phyloP scores from a whole-genome alignment of 1,139 yeast genomes.

The Suhomyces wounanorum region DNA sequence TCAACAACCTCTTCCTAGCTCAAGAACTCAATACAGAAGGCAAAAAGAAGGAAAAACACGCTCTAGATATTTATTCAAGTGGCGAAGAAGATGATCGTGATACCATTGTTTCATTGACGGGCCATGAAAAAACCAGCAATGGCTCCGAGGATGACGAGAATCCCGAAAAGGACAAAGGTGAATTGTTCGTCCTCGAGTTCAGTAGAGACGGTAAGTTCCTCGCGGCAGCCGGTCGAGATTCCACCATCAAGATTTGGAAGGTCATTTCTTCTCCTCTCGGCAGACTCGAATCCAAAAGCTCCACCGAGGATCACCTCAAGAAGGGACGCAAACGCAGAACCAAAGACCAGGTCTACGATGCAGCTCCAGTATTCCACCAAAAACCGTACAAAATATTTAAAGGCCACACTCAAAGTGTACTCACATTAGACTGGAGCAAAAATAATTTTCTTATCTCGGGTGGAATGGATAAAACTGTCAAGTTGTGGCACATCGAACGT shows the following conservation, averaged over 20 bases:
- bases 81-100: conserved; percentile 7
- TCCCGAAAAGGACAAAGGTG: conserved; percentile 30
- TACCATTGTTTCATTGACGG: background rate
- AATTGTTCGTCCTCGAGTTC: conserved; percentile 74
- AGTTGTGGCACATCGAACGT: conserved; percentile 82
- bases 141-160: conserved; percentile 8
- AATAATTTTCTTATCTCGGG: conserved; percentile 80
- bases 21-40: conserved; percentile 59
- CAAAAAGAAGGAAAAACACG: background rate
- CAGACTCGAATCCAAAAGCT: conserved; percentile 43
- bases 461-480: conserved; percentile 83
- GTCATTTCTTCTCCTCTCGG: conserved; percentile 73
- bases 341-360: conserved; percentile 26
- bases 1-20: conserved; percentile 70
- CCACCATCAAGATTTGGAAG: conserved; percentile 71
- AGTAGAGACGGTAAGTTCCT: conserved; percentile 77
- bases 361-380: conserved; percentile 83
- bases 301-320: conserved; percentile 9
- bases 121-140: background rate
- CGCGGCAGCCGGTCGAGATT: conserved; percentile 83
- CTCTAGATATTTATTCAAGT: conserved; percentile 4
- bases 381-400: conserved; percentile 59
- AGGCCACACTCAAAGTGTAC: conserved; percentile 71
- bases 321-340: conserved; percentile 14
- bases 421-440: conserved; percentile 85